These are phyloP conservation scores for Podospora australis DNA, from an alignment of 495 filamentous ascomycete species.

Conservation along the genomic window DNA sequence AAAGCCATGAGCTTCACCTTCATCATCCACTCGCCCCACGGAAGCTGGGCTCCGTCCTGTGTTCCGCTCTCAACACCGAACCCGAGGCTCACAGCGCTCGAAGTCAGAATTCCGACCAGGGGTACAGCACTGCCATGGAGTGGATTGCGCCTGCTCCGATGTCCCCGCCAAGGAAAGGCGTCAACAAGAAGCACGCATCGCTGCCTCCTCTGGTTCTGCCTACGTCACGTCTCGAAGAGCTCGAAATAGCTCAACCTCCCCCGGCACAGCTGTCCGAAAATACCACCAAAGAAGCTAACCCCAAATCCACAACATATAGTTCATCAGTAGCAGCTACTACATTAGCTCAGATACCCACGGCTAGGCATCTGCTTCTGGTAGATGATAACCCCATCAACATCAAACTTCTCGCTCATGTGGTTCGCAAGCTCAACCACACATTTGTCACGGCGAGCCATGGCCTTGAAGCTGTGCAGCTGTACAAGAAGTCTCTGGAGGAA, in stretches of 20 bases:
- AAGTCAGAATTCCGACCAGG: not conserved
- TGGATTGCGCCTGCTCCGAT: not conserved
- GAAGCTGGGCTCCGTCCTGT: slow-evolving; percentile 13
- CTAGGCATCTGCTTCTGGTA: slow-evolving; percentile 54
- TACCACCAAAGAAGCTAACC: slow-evolving; percentile 32
- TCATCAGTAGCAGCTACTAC: slow-evolving; percentile 19
- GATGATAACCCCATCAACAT: slow-evolving; percentile 76
- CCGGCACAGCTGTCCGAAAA: not conserved
- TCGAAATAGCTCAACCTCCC: no score
- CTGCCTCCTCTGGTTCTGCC: not conserved
- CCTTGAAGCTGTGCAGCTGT: slow-evolving; percentile 36
- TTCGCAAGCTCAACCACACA: slow-evolving; percentile 41
- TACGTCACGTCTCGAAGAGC: no score
- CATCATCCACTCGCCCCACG: slow-evolving; percentile 21
- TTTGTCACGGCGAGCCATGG: slow-evolving; percentile 38
- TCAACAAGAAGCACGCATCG: not conserved
- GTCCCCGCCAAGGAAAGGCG: no score
- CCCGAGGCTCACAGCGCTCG: not conserved
- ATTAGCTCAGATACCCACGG: not conserved
- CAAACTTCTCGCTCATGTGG: slow-evolving; percentile 57
- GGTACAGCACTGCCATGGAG: not conserved
- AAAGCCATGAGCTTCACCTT: slow-evolving; percentile 12
- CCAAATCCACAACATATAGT: no score
- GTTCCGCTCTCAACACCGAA: not conserved
- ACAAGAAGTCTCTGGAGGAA: slow-evolving; percentile 21